Evolutionary conservation across 1,139 yeast species (phyloP), one percentile per base, ranked within the genome.

Genomic region (Diutina neorugosa): DNA sequence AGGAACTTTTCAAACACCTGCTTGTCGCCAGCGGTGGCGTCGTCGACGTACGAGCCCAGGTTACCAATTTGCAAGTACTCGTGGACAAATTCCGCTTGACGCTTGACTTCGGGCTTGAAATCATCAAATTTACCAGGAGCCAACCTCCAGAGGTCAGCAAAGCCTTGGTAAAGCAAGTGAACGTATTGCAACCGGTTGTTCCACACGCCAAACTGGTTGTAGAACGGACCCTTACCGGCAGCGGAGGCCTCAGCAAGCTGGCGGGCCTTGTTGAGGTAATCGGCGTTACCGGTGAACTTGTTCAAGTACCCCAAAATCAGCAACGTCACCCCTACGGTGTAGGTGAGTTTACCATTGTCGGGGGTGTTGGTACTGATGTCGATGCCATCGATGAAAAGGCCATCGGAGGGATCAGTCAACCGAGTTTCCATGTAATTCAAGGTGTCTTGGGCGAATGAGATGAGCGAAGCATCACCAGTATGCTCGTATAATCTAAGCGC

Each of bases 241-340:
- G 63, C 58, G 4, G 65, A 60, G 20, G 65, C 61, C 2, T 55
- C 51, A 4, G 57, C 64, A 27, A 61, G 54, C 16, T 59, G 58
- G 11, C 54, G 53, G 11, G 68, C 67, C 51, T 58, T 56, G 14
- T 54, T 21, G 23, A 55, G 53, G 58, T 60, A 61, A 6, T 54
- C 34, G 1, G 42, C 12, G 51, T 63, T 55, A 2, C 54, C 52
- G 16, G 63, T 61, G 43, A 57, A 55, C 44, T 60, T 57, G 47
- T 56, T 55, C 52, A 71, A 59, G 53, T 64, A 64, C 0, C 71
- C 64, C 54, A 68, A 62, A 2, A 70, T 60, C 11, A 71, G 67
- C 52, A 71, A 61, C n/a, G 69, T 65, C 16, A 61, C 59, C 1
- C 75, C 76, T 11, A 69, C 66, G 2, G 75, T 69, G 57, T 71